A percentile compares a stretch with the other conserved stretches of the same genome.
Conservation (phyloP, 2,329 filamentous ascomycete genomes). For the Tolypocladium endophyticum region DNA sequence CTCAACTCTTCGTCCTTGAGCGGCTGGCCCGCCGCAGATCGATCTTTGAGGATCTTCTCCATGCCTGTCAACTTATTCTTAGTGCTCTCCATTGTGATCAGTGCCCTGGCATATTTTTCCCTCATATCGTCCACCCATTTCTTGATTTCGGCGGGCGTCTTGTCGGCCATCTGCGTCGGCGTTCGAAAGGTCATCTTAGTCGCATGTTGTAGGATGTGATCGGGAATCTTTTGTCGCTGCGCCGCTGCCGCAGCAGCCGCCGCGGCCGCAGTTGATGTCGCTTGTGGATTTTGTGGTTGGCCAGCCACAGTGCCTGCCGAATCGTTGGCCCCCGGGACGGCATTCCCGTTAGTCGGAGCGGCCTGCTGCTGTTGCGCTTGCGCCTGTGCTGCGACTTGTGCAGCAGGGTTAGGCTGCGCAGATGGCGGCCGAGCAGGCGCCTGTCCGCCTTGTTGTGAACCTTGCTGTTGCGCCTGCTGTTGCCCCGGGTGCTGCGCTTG, state of each 20-base stretch:
- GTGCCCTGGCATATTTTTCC: constrained; percentile 33
- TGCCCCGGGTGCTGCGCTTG: constrained; percentile 4
- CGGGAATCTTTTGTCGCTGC: constrained; percentile 24
- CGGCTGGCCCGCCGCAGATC: constrained; percentile 29
- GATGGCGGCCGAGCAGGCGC: neutral
- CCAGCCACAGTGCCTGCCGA: constrained; percentile 5
- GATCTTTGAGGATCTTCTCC: constrained; percentile 31
- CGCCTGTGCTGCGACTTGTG: constrained; percentile 7
- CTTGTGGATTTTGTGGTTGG: constrained; percentile 9
- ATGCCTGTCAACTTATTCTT: constrained; percentile 29
- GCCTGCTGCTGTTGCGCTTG: constrained; percentile 3
- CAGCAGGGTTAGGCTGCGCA: constrained; percentile 3
- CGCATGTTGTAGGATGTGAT: constrained; percentile 35
- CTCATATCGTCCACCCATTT: constrained; percentile 40
- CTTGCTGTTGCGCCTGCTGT: constrained; percentile 2
- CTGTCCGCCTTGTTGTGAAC: constrained; percentile 1
- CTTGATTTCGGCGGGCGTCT: constrained; percentile 28
- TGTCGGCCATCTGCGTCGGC: constrained; percentile 30
- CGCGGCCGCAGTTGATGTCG: neutral
- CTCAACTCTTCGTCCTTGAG: constrained; percentile 37
- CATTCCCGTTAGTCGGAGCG: neutral
- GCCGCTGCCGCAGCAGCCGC: constrained; percentile 9
- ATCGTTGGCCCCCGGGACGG: neutral
- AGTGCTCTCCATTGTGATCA: constrained; percentile 38
- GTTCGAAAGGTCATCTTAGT: constrained; percentile 36